Conservation (phyloP, 257 asterid genomes). For the Sherardia arvensis region DNA sequence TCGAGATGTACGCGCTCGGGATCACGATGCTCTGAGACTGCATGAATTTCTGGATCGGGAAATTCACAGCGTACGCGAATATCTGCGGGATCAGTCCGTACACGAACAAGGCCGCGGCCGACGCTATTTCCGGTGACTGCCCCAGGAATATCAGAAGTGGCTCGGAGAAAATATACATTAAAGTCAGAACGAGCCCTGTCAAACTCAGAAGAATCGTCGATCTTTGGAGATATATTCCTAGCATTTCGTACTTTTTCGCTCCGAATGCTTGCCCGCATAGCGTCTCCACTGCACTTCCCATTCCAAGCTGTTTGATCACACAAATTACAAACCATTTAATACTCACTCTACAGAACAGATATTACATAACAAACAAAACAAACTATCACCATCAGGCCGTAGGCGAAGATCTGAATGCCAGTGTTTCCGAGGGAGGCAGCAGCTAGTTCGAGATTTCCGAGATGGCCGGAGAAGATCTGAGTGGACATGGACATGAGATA, state of each 20-base stretch:
- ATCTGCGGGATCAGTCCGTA: slow-evolving; percentile 16
- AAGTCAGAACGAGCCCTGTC: background rate
- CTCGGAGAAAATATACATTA: slow-evolving; percentile 7
- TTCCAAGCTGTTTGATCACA: slow-evolving; percentile 9
- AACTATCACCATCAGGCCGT: slow-evolving; percentile 27
- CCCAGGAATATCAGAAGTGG: slow-evolving; percentile 11
- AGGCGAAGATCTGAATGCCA: slow-evolving; percentile 23
- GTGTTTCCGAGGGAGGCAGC: slow-evolving; percentile 31
- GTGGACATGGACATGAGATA: slow-evolving; percentile 25
- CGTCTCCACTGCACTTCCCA: slow-evolving; percentile 21
- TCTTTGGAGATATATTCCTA: slow-evolving; percentile 17
- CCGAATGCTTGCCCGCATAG: slow-evolving; percentile 20
- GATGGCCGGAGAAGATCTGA: slow-evolving; percentile 30
- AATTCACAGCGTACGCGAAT: slow-evolving; percentile 9
- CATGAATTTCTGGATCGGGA: slow-evolving; percentile 14
- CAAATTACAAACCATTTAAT: background rate
- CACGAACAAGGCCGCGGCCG: slow-evolving; percentile 10
- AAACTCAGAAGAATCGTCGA: slow-evolving; percentile 7
- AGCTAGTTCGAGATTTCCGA: slow-evolving; percentile 30
- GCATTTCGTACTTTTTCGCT: slow-evolving; percentile 13
- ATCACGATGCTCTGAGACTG: slow-evolving; percentile 15
- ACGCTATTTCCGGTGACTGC: slow-evolving; percentile 10
- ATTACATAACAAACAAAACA: no score
- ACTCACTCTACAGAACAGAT: no score
- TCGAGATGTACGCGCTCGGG: slow-evolving; percentile 15